Conservation (phyloP, 179 eudicot genomes). For the Silene coronaria region DNA sequence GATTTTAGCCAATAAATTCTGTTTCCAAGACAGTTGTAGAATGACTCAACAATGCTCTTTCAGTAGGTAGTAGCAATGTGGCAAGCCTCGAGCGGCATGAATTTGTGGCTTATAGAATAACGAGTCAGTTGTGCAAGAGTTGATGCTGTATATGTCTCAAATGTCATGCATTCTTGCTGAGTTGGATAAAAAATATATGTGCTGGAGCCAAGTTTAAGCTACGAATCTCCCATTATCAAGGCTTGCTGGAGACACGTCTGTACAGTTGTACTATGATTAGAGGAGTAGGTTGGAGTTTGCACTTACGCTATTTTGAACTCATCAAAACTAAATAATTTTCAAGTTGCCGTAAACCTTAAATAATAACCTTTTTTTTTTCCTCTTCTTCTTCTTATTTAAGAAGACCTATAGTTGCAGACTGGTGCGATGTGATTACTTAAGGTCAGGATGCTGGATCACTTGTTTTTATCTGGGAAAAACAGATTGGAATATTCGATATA, state of each 20-base stretch:
- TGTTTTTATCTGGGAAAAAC: neutral
- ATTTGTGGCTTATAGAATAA: neutral
- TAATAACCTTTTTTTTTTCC: neutral
- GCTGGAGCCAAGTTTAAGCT: neutral
- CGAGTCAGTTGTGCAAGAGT: neutral
- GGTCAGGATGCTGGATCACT: neutral
- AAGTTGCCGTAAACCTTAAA: neutral
- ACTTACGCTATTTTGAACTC: neutral
- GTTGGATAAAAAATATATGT: neutral
- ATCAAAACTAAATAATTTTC: neutral
- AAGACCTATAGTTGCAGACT: neutral
- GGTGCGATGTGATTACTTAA: neutral
- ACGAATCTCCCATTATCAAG: neutral
- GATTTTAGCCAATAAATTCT: neutral
- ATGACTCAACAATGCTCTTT: too few species aligned
- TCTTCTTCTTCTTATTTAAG: neutral
- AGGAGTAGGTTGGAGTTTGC: neutral
- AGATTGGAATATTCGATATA: too few species aligned
- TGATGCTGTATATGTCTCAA: too few species aligned
- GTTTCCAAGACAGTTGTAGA: neutral
- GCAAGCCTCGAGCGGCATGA: neutral
- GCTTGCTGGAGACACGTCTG: neutral
- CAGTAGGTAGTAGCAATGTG: too few species aligned
- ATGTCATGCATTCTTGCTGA: neutral
- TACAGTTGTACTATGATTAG: neutral